Base-by-base conservation (phyloP, 2,329 filamentous ascomycete species). In the Zarea fungicola region DNA sequence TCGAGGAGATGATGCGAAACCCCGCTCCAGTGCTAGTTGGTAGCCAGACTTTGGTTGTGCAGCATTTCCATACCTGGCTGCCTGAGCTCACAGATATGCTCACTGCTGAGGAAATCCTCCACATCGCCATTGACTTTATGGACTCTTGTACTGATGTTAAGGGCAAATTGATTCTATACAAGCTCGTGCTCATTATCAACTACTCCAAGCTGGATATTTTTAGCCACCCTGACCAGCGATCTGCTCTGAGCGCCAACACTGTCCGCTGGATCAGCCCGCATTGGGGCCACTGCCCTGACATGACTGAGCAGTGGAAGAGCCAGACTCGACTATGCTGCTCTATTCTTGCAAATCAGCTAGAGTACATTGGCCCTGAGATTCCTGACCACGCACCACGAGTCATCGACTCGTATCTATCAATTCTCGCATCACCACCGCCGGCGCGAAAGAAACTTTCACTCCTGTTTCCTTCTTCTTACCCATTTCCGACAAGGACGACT, bases 51-150 rank as follows among this genome's bases (percentile, higher is more conserved):
- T 73, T 99, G 42, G 84, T 95, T 3, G 90, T 97, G 11, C 93
- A 99, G 66, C 89, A 97, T 64, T 95, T 97, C 64, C 92, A 97
- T 62, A 87, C 88, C 0, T 99, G 93, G 93, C 73, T 99, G n/a
- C 92, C 93, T 0, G 92, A 97, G 62, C 80, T 99, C 9, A 76
- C 81, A 0, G 82, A 84, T 2, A 75, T 93, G 31, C 76, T 97
- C 61, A 80, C 78, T 4, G 83, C 85, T 0, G 85, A 90, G 58
- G 92, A 97, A 63, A 92, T 96, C 39, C 73, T 96, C 45, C 86
- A 95, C 59, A 86, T 96, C 54, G 89, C 91, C 34, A 88, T 95
- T 53, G 89, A 92, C 66, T 95, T 97, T 61, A 85, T 97, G 73
- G 90, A 96, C 62, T 89, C 93, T 1, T 96, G 91, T 68, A 81